These are phyloP conservation scores for Sphagnum tenellum DNA, from an alignment of 225 moss, liverwort and hornwort genomes.

Conservation along the genomic window DNA sequence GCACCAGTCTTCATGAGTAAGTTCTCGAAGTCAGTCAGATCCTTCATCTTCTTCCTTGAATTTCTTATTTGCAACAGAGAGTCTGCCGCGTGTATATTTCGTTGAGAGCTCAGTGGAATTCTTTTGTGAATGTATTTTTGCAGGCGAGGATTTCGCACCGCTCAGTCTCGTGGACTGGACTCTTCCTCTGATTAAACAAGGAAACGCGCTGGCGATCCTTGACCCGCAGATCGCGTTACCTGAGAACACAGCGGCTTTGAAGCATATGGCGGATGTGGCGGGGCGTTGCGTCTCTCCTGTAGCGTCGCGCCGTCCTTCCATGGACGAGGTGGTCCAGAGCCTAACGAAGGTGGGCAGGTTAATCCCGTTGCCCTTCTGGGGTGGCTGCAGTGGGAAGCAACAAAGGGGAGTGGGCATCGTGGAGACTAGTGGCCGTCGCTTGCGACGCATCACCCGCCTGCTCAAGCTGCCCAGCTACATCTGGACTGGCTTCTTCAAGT, in stretches of 20 bases:
- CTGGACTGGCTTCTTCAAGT: no score
- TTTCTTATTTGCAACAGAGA: no score
- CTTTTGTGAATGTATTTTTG: no score
- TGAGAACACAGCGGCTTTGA: slow-evolving; percentile 11
- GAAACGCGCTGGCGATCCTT: slow-evolving; percentile 19
- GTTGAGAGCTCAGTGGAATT: no score
- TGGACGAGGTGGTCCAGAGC: slow-evolving; percentile 23
- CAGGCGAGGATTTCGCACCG: slow-evolving; percentile 16
- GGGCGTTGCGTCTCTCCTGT: slow-evolving; percentile 27
- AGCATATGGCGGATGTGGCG: slow-evolving; percentile 19
- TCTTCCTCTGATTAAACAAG: slow-evolving; percentile 34
- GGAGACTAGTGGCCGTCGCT: no score
- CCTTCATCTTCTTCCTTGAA: no score
- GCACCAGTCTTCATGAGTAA: slow-evolving; percentile 13
- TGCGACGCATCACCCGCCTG: no score
- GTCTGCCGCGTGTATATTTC: no score
- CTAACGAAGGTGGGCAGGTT: slow-evolving; percentile 21
- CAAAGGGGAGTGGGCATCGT: no score
- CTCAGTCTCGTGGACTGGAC: slow-evolving; percentile 41
- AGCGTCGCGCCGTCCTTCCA: slow-evolving; percentile 19
- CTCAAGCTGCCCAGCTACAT: no score
- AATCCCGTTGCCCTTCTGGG: slow-evolving; percentile 23
- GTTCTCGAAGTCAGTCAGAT: no score
- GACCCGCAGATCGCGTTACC: slow-evolving; percentile 15
- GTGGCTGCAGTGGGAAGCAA: slow-evolving; percentile 2